phyloP scores from a whole-genome alignment of 2,329 filamentous ascomycete species.

The Triangularia verruculosa region DNA sequence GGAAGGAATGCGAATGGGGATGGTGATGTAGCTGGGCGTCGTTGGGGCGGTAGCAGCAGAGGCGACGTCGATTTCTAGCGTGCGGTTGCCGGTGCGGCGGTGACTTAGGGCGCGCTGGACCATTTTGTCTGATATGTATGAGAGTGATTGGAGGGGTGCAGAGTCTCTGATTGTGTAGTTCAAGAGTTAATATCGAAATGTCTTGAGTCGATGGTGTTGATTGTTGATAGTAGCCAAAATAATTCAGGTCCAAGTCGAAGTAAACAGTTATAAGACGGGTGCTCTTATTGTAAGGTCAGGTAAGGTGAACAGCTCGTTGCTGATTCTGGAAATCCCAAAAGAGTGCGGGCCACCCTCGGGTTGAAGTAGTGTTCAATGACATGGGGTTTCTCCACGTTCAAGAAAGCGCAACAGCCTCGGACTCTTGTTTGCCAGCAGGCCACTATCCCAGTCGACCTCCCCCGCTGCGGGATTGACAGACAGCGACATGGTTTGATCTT shows the following conservation, averaged over 20 bases:
- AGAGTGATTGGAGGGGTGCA: not conserved
- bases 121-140: not conserved
- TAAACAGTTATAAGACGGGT: not conserved
- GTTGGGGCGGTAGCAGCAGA: not conserved
- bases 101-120: conserved; percentile 2
- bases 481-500: not conserved
- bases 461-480: not conserved
- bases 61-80: not conserved
- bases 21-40: not conserved
- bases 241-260: not conserved
- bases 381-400: not conserved
- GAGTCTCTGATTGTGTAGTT: not conserved
- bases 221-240: not conserved
- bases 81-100: not conserved
- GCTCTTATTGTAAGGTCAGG: not conserved
- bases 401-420: not conserved
- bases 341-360: not conserved
- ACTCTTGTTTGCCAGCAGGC: not conserved
- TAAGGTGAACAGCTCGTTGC: no score
- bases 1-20: not conserved
- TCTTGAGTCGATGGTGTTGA: not conserved
- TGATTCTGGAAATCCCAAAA: not conserved
- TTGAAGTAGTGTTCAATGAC: not conserved
- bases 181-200: not conserved
- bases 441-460: not conserved